These are phyloP conservation scores for Fusarium fujikuroi DNA, from an alignment of 2,329 filamentous ascomycete species.

Conservation along the genomic window DNA sequence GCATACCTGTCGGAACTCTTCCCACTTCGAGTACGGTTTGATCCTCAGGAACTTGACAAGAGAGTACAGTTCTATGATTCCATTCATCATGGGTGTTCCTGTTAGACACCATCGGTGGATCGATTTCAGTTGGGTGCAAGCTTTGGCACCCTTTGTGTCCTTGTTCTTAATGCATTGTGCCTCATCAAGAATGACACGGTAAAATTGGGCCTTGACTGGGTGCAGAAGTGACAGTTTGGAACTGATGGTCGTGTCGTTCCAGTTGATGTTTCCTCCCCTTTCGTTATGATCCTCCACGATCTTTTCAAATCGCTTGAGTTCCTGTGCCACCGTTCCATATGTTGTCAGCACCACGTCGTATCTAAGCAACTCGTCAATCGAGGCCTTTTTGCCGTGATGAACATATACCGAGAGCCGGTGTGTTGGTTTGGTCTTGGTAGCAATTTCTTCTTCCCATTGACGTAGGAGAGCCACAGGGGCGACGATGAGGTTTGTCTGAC, in stretches of 20 bases:
- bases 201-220: slow-evolving; percentile 70
- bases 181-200: slow-evolving; percentile 86
- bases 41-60: slow-evolving; percentile 82
- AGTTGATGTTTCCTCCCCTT: slow-evolving; percentile 50
- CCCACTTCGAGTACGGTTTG: slow-evolving; percentile 74
- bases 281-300: slow-evolving; percentile 59
- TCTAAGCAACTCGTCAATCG: slow-evolving; percentile 67
- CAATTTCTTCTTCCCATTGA: slow-evolving; percentile 87
- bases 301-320: slow-evolving; percentile 71
- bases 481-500: slow-evolving; percentile 82
- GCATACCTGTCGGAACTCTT: slow-evolving; percentile 68
- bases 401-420: slow-evolving; percentile 73
- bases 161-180: slow-evolving; percentile 86
- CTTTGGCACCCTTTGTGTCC: slow-evolving; percentile 75
- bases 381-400: slow-evolving; percentile 75
- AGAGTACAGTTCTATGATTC: slow-evolving; percentile 79
- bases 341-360: slow-evolving; percentile 87
- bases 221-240: slow-evolving; percentile 69
- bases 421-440: slow-evolving; percentile 70
- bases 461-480: slow-evolving; percentile 82
- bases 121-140: slow-evolving; percentile 72
- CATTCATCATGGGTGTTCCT: slow-evolving; percentile 91
- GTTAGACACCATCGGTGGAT: slow-evolving; percentile 83
- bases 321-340: slow-evolving; percentile 76
- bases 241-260: slow-evolving; percentile 50